These are phyloP conservation scores for Dendrocalamus latiflorus DNA, from an alignment of 202 grass and related monocot genomes.

Conservation along the genomic window DNA sequence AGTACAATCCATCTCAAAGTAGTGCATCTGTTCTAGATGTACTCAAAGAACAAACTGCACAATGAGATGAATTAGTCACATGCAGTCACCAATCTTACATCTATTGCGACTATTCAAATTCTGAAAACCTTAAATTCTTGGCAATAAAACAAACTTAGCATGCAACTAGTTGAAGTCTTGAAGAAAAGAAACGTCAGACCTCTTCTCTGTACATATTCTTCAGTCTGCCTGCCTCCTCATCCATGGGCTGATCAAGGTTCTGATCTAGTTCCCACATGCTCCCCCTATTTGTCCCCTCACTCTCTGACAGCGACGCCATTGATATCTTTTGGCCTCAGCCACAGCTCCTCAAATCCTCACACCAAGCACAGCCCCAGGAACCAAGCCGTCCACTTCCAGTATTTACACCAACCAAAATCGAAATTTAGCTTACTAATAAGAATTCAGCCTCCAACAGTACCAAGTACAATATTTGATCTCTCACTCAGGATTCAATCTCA, in stretches of 20 bases:
- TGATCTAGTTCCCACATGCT: too few species aligned
- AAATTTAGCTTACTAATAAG: not conserved
- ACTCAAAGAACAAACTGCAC: not conserved
- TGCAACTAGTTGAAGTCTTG: not conserved
- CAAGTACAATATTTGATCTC: slow-evolving; percentile 13
- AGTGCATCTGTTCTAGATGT: not conserved
- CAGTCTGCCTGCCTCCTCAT: slow-evolving; percentile 79
- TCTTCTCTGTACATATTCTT: slow-evolving; percentile 97
- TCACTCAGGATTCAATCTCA: not conserved
- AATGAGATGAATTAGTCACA: slow-evolving; percentile 15
- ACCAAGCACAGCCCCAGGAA: not conserved
- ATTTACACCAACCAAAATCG: slow-evolving; percentile 9
- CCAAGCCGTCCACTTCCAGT: not conserved
- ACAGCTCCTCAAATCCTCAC: slow-evolving; percentile 40
- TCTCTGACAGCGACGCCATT: too few species aligned
- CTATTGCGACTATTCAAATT: not conserved
- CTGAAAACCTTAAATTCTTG: not conserved
- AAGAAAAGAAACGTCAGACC: slow-evolving; percentile 43
- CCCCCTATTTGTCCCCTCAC: too few species aligned
- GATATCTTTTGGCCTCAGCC: too few species aligned
- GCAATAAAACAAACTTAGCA: slow-evolving; percentile 8
- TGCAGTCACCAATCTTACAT: not conserved
- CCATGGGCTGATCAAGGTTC: slow-evolving; percentile 97
- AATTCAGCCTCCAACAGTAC: not conserved
- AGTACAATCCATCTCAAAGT: not conserved